Base-by-base conservation (phyloP, 2,329 filamentous ascomycete genomes). In the Aspergillus ochraceoroseus region DNA sequence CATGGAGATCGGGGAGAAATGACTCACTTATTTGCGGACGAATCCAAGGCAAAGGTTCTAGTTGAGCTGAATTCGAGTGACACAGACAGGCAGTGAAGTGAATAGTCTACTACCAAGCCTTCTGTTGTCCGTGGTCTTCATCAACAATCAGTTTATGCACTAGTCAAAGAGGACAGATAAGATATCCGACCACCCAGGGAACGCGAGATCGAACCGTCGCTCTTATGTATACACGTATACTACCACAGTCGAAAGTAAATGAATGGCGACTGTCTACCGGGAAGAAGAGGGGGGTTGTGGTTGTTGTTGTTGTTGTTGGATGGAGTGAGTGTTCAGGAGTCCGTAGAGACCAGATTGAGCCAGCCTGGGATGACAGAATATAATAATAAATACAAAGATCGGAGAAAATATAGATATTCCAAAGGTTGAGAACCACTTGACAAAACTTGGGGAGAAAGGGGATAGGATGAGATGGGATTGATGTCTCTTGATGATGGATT, bases 401-500 rank as follows among this genome's bases (percentile, higher is more conserved):
- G 14, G 40, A 23, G 36, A 40, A 34, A 47, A 33, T 39, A 45
- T 33, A 33, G 25, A n/a, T n/a, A n/a, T n/a, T n/a, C n/a, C 11
- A 26, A 40, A 15, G 17, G 29, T 43, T 43, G 26, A 18, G 15
- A 33, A n/a, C n/a, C 19, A 18, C 14, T 14, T 18, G 26, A 30
- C 23, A 14, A 25, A 18, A 39, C 23, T 34, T 43, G 41, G 19
- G 45, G 37, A 35, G 17, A 40, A 33, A 37, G 29, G 30, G 32
- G 32, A 38, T 35, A 20, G 44, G 28, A 36, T 41, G 41, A 44
- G 46, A 46, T 47, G 43, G 44, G 46, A 47, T 35, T 38, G 37
- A 43, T 46, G 38, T 46, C 53, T 57, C 47, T 49, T 28, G 34
- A 39, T 34, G 41, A 37, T 42, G 28, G 41, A 41, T 44, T 46